Base-by-base conservation (phyloP, 306 rosid genomes). In the Hippophae rhamnoides region DNA sequence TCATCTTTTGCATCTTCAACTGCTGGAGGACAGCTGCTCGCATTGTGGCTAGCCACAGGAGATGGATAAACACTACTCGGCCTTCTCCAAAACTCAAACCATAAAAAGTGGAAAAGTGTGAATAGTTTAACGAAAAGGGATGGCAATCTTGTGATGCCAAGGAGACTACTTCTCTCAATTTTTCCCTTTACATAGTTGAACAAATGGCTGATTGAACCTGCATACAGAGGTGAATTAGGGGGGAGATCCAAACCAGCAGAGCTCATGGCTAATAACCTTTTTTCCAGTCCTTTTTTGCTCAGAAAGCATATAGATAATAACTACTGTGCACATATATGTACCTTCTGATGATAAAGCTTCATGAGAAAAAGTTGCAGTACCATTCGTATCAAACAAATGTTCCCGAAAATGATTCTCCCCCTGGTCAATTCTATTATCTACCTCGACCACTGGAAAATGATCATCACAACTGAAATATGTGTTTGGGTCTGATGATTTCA, bases 391-490 rank as follows among this genome's bases (percentile, higher is more conserved):
- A 72, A 64, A 58, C 3, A 73, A 70, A 47, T 58, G 81, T 68
- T 74, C 70, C 12, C 5, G 77, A 60, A 62, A 46, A 69, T 12
- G 54, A 50, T 26, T 52, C 71, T 47, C 65, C 64, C 56, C 57
- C 56, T 68, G 73, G 54, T 61, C 77, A 63, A 62, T 71, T 69
- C 70, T 61, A 10, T 65, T 13, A 8, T 62, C 72, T 47, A 76
- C 61, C 69, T 78, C 78, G 27, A 61, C 69, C n/a, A 66, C 26
- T 60, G 68, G 68, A 66, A 78, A 63, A 56, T 74, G 68, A 69
- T 90, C 96, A 53, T 88, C 94, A 73, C 96, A 86, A 69, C 90
- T 88, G 71, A 79, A 80, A 76, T 82, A 92, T 55, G 84, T 76
- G 80, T 42, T 71, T 64, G 69, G 72, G 56, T 84, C 90, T 50